Percentiles rank a stretch among this genome's conserved stretches.
Conservation (phyloP, 2,329 filamentous ascomycete species). For the Neofusicoccum sp. region DNA sequence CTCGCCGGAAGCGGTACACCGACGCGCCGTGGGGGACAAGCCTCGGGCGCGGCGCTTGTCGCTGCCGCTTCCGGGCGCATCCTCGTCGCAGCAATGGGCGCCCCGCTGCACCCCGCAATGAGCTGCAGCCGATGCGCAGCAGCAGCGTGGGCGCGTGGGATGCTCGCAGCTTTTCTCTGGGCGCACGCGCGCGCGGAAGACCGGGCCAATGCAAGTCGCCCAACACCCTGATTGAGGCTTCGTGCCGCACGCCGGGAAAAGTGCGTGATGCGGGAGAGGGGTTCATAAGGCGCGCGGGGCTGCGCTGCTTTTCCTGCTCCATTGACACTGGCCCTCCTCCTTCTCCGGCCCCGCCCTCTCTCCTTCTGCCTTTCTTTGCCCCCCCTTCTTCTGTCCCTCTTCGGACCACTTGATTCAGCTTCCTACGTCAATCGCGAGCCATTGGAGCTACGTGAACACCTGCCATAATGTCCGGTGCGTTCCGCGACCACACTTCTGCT, state of each 20-base stretch:
- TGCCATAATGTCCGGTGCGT: conserved; percentile 12
- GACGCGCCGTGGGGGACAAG: background rate
- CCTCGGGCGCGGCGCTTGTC: background rate
- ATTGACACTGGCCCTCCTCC: background rate
- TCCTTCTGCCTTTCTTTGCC: background rate
- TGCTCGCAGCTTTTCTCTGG: background rate
- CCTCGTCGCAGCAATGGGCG: background rate
- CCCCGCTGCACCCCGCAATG: conserved; percentile 8
- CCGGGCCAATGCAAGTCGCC: background rate
- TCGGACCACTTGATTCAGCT: background rate
- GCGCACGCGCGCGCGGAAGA: background rate
- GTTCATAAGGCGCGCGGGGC: background rate
- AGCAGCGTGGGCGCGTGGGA: background rate
- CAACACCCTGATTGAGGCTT: conserved; percentile 7
- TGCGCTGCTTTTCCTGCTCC: background rate
- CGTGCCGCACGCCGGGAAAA: background rate
- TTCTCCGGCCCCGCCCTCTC: background rate
- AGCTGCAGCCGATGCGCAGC: background rate
- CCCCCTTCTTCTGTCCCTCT: background rate
- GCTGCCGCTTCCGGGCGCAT: background rate
- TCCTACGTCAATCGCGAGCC: background rate
- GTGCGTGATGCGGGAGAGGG: background rate
- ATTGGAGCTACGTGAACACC: background rate
- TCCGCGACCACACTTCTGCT: background rate
- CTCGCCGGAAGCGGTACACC: background rate